These are phyloP conservation scores for Debaryomycetaceae sp. DNA, from an alignment of 1,139 yeast genomes.

Conservation along the genomic window DNA sequence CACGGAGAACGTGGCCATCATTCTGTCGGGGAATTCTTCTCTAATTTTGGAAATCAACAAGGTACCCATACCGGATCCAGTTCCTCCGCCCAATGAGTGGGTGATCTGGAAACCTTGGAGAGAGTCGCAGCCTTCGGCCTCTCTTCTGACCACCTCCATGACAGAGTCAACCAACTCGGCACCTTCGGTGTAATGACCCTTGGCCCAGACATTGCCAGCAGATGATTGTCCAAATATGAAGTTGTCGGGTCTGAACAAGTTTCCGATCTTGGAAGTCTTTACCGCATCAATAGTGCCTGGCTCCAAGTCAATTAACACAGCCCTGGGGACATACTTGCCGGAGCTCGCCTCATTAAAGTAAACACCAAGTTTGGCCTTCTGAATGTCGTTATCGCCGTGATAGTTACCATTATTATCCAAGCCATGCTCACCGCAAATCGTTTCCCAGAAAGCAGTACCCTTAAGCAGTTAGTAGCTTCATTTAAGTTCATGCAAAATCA, in stretches of 20 bases:
- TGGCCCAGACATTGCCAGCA: slow-evolving; percentile 96
- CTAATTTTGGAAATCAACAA: slow-evolving; percentile 72
- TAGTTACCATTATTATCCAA: slow-evolving; percentile 79
- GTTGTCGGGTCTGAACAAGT: slow-evolving; percentile 87
- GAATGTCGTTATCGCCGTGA: slow-evolving; percentile 64
- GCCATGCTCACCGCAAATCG: slow-evolving; percentile 96
- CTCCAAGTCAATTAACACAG: slow-evolving; percentile 87
- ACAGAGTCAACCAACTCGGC: slow-evolving; percentile 90
- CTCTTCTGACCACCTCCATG: slow-evolving; percentile 84
- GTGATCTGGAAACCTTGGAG: slow-evolving; percentile 93
- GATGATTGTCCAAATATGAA: slow-evolving; percentile 85
- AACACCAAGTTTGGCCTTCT: slow-evolving; percentile 51
- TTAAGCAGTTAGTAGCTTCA: slow-evolving; percentile 26
- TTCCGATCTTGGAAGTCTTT: slow-evolving; percentile 70
- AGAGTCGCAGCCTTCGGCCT: slow-evolving; percentile 89
- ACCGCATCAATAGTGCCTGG: slow-evolving; percentile 91
- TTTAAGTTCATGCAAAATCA: slow-evolving; percentile 9
- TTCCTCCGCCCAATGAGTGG: slow-evolving; percentile 94
- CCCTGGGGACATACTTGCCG: slow-evolving; percentile 89
- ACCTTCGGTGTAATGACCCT: slow-evolving; percentile 94
- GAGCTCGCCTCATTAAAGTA: slow-evolving; percentile 60
- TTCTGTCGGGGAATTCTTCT: slow-evolving; percentile 89
- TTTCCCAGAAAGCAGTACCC: slow-evolving; percentile 98
- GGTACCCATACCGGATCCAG: slow-evolving; percentile 96
- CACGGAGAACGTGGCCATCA: slow-evolving; percentile 94